Base-by-base conservation (phyloP, 2,329 filamentous ascomycete species). In the Monascus ruber region DNA sequence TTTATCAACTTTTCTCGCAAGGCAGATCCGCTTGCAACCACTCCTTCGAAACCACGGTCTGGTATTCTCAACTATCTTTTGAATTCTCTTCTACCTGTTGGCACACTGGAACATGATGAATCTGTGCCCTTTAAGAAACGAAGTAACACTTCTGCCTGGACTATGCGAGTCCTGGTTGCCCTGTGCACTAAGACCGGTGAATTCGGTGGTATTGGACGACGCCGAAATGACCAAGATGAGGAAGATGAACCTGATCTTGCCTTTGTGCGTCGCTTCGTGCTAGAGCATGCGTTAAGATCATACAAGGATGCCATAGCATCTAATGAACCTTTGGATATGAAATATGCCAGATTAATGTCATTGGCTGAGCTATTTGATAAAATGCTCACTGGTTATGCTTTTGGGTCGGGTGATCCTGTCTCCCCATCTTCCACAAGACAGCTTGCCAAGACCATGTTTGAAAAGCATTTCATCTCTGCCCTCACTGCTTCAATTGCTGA, bases 1-100 rank as follows among this genome's bases (percentile, higher is more conserved):
- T 96, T 99, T 58, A 95, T 99, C 69, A 96, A 95, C 61, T 98
- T 95, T 67, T 96, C 93, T 49, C 81, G 89, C 44, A 94, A 88
- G 55, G 82, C 85, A 5, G 85, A 89, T 35, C 74, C 86, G 34
- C 81, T 85, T 50, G 81, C 81, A 7, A 80, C 79, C 39, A 96
- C 91, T 1, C 91, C 91, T 4, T 88, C 93, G 10, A 96, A 96
- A 62, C 91, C 91, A 40, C 80, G 91, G 32, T 88, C 89, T 7
- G 87, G 84, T 46, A 83, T 96, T 33, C 70, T 98, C 46, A 95
- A 96, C 60, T 98, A 98, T 55, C 72, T 98, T 29, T 76, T 98
- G 36, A 87, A 84, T 50, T 83, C 83, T 43, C 70, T 98, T 11
- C 72, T 83, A 32, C 77, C 79, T 3, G 65, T 79, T 56, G 81